A percentile compares a stretch with the other conserved stretches of the same genome.
Evolutionary conservation across 2,329 filamentous ascomycete species (phyloP).

Genomic region (Zymoseptoria passerinii): DNA sequence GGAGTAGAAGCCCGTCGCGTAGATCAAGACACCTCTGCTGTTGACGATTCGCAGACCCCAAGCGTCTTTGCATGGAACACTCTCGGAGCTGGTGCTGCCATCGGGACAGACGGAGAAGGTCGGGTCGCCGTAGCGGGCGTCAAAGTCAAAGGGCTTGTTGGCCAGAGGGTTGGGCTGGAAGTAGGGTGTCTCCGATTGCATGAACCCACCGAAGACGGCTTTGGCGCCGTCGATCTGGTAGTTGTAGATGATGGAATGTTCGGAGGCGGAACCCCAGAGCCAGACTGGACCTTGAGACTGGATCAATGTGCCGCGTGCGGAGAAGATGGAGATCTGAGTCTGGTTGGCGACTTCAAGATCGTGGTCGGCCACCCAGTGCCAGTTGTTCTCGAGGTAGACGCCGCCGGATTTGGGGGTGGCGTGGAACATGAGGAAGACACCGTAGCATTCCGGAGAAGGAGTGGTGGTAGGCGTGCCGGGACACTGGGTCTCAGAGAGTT

Average conservation of each 20-base stretch:
- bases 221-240: conserved; percentile 43
- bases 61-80: conserved; percentile 32
- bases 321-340: conserved; percentile 36
- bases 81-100: conserved; percentile 5
- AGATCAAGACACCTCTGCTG: conserved; percentile 36
- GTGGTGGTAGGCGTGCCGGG: conserved; percentile 66
- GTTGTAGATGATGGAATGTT: conserved; percentile 49
- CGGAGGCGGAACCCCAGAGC: conserved; percentile 46
- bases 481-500: conserved; percentile 60
- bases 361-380: conserved; percentile 50
- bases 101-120: conserved; percentile 33
- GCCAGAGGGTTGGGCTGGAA: conserved; percentile 46
- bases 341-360: conserved; percentile 36
- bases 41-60: conserved; percentile 39
- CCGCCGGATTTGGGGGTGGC: conserved; percentile 54
- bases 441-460: conserved; percentile 58
- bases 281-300: conserved; percentile 44
- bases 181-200: conserved; percentile 51
- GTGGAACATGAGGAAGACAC: conserved; percentile 40
- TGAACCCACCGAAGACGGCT: conserved; percentile 44
- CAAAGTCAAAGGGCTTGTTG: conserved; percentile 47
- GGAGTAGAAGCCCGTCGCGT: conserved; percentile 46
- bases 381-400: conserved; percentile 53
- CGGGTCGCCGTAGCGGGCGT: conserved; percentile 36
- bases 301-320: conserved; percentile 35